Percentiles rank a stretch among this genome's conserved stretches.
Conservation (phyloP, 1,284 basidiomycete genomes). For the Irpex sp. region DNA sequence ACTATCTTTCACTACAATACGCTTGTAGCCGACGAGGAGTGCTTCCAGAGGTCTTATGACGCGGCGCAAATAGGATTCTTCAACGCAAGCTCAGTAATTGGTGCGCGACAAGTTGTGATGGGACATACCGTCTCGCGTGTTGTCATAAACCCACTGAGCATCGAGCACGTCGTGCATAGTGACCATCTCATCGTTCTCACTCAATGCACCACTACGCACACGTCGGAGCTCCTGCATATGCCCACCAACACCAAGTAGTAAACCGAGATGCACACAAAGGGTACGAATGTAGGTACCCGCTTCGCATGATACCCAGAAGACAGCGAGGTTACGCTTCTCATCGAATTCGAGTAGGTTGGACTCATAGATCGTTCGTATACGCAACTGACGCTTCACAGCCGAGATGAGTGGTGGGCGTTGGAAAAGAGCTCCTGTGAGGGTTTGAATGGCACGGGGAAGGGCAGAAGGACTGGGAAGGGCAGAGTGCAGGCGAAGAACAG, state of each 20-base stretch:
- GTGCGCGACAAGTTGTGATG: background rate
- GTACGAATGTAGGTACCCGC: constrained; percentile 99
- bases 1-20: constrained; percentile 98
- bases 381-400: constrained; percentile 97
- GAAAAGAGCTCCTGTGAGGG: constrained; percentile 97
- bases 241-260: constrained; percentile 94
- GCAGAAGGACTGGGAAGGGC: constrained; percentile 78
- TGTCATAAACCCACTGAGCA: constrained; percentile 98
- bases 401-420: constrained; percentile 99
- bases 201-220: constrained; percentile 93
- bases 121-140: constrained; percentile 83
- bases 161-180: constrained; percentile 99
- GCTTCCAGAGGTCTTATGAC: constrained; percentile 95
- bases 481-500: constrained; percentile 91
- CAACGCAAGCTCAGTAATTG: background rate
- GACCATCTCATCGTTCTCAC: constrained; percentile 97
- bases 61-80: constrained; percentile 95
- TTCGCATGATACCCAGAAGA: constrained; percentile 99
- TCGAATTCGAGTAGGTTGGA: constrained; percentile 97
- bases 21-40: constrained; percentile 94
- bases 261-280: constrained; percentile 94
- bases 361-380: constrained; percentile 97
- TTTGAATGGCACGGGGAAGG: constrained; percentile 92
- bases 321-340: constrained; percentile 93
- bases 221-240: constrained; percentile 99